Conservation (phyloP, 108 stramenopile genomes). For the Nitzschia sp. region DNA sequence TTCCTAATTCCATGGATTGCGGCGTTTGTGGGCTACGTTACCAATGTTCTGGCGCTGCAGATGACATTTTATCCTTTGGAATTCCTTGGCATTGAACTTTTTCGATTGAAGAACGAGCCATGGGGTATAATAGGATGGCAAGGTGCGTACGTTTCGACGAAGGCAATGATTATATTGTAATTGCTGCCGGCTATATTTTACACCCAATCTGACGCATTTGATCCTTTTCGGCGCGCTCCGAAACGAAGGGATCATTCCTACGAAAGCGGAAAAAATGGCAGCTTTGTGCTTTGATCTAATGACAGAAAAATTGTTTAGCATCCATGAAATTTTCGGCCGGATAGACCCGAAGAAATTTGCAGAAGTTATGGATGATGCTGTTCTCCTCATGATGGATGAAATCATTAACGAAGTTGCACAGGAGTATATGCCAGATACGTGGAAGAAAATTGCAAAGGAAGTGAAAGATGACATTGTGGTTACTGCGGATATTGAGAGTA, state of each 20-base stretch:
- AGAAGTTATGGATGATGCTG: slow-evolving; percentile 77
- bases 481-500: slow-evolving; percentile 66
- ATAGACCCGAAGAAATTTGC: slow-evolving; percentile 82
- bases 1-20: slow-evolving; percentile 56
- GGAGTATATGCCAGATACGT: slow-evolving; percentile 78
- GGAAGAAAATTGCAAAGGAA: slow-evolving; percentile 74
- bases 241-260: slow-evolving; percentile 77
- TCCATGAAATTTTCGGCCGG: slow-evolving; percentile 85
- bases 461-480: slow-evolving; percentile 82
- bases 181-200: too few species aligned
- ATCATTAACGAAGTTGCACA: slow-evolving; percentile 84
- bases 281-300: slow-evolving; percentile 82
- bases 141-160: too few species aligned
- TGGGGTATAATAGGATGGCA: slow-evolving; percentile 93
- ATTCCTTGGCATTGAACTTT: slow-evolving; percentile 76
- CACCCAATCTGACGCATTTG: too few species aligned
- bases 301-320: slow-evolving; percentile 81
- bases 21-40: slow-evolving; percentile 78
- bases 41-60: slow-evolving; percentile 89
- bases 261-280: slow-evolving; percentile 93
- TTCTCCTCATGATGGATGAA: slow-evolving; percentile 82
- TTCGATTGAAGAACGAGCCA: slow-evolving; percentile 79
- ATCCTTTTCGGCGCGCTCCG: too few species aligned
- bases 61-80: slow-evolving; percentile 93
- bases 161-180: too few species aligned